Percentiles rank a stretch among this genome's conserved stretches.
Conservation (phyloP, 352 stramenopile genomes). For the Phytophthora hybrid region DNA sequence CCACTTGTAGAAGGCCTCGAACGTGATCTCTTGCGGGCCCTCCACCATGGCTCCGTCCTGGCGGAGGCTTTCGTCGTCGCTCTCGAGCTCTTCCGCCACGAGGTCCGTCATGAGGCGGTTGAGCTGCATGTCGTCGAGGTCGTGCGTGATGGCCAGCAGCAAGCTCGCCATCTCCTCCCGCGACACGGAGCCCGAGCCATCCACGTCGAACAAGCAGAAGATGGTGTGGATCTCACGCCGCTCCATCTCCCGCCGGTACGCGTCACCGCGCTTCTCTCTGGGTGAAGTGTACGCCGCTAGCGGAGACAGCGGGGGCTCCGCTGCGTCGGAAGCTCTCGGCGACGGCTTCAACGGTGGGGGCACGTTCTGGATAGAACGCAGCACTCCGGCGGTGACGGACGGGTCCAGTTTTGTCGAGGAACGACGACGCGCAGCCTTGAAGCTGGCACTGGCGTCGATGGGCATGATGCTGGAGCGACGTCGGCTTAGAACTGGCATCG, state of each 20-base stretch:
- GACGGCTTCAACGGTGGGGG: conserved; percentile 16
- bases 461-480: conserved; percentile 30
- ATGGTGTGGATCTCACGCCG: conserved; percentile 78
- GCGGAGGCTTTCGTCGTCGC: conserved; percentile 27
- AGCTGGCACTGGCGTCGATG: conserved; percentile 36
- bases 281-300: conserved; percentile 55
- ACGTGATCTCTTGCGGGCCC: conserved; percentile 61
- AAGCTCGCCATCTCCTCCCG: conserved; percentile 69
- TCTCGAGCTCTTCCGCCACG: conserved; percentile 41
- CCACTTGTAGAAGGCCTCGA: conserved; percentile 80
- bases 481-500: conserved; percentile 17
- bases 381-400: conserved; percentile 22
- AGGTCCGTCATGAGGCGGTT: conserved; percentile 69
- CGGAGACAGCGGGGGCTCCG: conserved; percentile 57
- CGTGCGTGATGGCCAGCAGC: conserved; percentile 68
- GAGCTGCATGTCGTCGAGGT: conserved; percentile 68
- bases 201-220: conserved; percentile 73
- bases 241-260: conserved; percentile 69
- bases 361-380: conserved; percentile 29
- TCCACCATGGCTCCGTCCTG: conserved; percentile 21
- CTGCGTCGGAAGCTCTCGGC: conserved; percentile 5
- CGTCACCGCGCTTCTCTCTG: conserved; percentile 58
- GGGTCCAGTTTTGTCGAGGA: conserved; percentile 30
- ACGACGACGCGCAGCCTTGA: conserved; percentile 35
- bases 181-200: conserved; percentile 68